phyloP scores from a whole-genome alignment of 768 basidiomycete species.

The Lactarius psammicola region DNA sequence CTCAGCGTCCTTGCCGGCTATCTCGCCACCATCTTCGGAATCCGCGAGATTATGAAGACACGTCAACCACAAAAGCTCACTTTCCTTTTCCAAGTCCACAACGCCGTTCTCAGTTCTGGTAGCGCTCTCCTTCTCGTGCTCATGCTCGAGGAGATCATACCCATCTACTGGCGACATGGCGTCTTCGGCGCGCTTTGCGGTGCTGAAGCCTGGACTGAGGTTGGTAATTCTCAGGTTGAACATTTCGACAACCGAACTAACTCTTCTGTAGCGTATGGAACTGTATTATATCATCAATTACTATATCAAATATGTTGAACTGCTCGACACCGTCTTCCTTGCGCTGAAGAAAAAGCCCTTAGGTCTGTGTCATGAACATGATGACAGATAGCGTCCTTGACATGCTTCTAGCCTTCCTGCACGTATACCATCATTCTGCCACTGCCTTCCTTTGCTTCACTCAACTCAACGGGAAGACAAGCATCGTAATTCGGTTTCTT shows the following conservation, averaged over 20 bases:
- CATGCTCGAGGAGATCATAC: slow-evolving; percentile 89
- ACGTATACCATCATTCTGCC: slow-evolving; percentile 99
- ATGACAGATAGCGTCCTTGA: slow-evolving; percentile 4
- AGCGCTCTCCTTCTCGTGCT: slow-evolving; percentile 82
- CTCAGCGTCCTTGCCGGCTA: slow-evolving; percentile 69
- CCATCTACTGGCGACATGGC: slow-evolving; percentile 70
- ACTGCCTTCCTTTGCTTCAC: slow-evolving; percentile 93
- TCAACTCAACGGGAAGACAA: slow-evolving; percentile 92
- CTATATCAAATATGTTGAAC: slow-evolving; percentile 96
- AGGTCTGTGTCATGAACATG: slow-evolving; percentile 49
- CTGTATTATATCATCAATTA: slow-evolving; percentile 99
- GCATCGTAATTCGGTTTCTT: slow-evolving; percentile 53
- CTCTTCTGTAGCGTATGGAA: slow-evolving; percentile 66
- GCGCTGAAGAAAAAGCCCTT: slow-evolving; percentile 98
- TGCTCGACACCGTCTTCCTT: slow-evolving; percentile 95
- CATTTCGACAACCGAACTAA: slow-evolving; percentile 3
- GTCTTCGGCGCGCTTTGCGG: slow-evolving; percentile 77
- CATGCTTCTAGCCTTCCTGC: slow-evolving; percentile 75
- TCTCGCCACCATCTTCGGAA: slow-evolving; percentile 84
- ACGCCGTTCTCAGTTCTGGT: slow-evolving; percentile 81
- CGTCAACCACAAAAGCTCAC: slow-evolving; percentile 72
- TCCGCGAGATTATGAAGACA: slow-evolving; percentile 81
- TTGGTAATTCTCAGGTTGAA: slow-evolving; percentile 43
- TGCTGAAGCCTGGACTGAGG: slow-evolving; percentile 79
- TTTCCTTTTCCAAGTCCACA: slow-evolving; percentile 85